Conservation (phyloP, 169 alveolate species). For the Condylostoma magnum region DNA sequence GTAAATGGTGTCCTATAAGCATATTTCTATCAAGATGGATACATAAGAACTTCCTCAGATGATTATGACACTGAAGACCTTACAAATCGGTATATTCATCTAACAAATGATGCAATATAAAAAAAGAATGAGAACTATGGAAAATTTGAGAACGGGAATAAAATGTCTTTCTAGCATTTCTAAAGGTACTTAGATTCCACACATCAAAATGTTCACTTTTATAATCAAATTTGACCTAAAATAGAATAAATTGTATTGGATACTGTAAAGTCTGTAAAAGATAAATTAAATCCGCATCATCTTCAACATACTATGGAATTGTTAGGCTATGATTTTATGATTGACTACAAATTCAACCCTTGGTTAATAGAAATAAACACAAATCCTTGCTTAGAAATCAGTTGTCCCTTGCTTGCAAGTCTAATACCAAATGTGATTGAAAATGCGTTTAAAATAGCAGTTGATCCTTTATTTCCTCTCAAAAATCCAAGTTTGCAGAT, state of each 20-base stretch:
- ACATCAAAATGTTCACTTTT: not conserved
- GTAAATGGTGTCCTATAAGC: conserved; percentile 54
- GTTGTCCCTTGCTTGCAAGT: conserved; percentile 22
- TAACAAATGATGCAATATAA: conserved; percentile 67
- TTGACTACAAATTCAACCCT: conserved; percentile 77
- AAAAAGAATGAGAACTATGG: conserved; percentile 57
- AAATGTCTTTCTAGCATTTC: conserved; percentile 53
- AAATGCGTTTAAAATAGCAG: conserved; percentile 40
- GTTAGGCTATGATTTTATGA: conserved; percentile 86
- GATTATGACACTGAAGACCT: conserved; percentile 46
- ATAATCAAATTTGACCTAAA: conserved; percentile 30
- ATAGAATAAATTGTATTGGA: conserved; percentile 44
- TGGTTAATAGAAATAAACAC: conserved; percentile 86
- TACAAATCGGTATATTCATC: conserved; percentile 52
- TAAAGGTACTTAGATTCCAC: conserved; percentile 41
- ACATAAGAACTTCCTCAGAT: conserved; percentile 50
- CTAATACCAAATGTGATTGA: conserved; percentile 45
- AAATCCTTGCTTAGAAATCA: conserved; percentile 74
- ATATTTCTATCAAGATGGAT: conserved; percentile 63
- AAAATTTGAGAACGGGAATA: conserved; percentile 60
- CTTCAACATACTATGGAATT: conserved; percentile 72
- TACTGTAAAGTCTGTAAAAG: conserved; percentile 35
- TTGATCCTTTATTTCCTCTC: conserved; percentile 46
- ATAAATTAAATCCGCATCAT: conserved; percentile 38
- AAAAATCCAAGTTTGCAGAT: too few species aligned